Conservation (phyloP, 148 eudicot species). For the Rhododendron ferrugineum region DNA sequence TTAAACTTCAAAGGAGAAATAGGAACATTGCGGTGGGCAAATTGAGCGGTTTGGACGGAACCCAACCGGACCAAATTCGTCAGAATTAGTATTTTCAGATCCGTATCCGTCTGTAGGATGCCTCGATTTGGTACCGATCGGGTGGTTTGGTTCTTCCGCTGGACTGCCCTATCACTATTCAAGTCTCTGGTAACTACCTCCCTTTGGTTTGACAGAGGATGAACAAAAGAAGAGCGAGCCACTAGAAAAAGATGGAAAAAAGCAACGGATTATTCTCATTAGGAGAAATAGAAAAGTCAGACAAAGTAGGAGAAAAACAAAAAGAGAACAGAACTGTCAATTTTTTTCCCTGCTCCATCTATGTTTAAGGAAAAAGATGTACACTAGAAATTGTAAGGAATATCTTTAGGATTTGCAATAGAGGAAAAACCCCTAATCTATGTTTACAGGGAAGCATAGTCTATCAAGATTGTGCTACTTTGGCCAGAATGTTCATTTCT, state of each 20-base stretch:
- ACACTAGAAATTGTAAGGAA: not conserved
- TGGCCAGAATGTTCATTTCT: conserved; percentile 79
- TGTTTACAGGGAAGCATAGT: not conserved
- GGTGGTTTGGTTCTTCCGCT: too few relatives aligned
- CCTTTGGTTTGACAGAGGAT: too few relatives aligned
- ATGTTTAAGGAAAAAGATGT: not conserved
- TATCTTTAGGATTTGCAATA: not conserved
- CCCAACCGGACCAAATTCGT: too few relatives aligned
- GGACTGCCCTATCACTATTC: too few relatives aligned
- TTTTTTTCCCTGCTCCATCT: not conserved
- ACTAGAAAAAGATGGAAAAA: not conserved
- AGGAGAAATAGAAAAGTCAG: not conserved
- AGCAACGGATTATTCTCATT: not conserved
- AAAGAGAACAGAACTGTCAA: not conserved
- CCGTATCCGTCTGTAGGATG: too few relatives aligned
- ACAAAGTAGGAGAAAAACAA: not conserved
- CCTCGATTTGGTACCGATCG: too few relatives aligned
- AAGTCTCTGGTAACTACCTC: too few relatives aligned
- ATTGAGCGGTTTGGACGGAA: too few relatives aligned
- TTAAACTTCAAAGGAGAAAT: too few relatives aligned
- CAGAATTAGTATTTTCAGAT: too few relatives aligned
- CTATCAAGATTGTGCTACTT: conserved; percentile 43
- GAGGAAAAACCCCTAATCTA: not conserved
- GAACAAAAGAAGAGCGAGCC: not conserved
- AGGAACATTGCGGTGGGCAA: too few relatives aligned